These are phyloP conservation scores for Xylariaceae sp. DNA, from an alignment of 2,329 filamentous ascomycete genomes.

Conservation along the genomic window DNA sequence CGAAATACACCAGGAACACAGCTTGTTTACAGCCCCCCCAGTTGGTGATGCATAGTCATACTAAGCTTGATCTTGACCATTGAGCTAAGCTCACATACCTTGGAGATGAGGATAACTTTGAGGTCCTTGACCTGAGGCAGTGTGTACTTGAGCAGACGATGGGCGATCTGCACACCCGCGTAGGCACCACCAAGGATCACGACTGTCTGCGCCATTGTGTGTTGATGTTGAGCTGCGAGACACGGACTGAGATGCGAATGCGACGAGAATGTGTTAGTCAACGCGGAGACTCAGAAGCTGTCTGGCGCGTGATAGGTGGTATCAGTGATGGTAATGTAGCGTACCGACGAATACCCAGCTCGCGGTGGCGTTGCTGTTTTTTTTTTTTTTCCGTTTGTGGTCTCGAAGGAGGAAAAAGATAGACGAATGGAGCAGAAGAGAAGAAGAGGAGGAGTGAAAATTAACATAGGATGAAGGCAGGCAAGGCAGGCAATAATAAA, in stretches of 20 bases:
- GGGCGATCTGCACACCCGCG: conserved; percentile 48
- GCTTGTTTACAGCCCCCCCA: neutral
- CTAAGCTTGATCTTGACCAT: neutral
- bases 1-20: neutral
- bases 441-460: neutral
- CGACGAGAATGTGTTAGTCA: neutral
- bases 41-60: neutral
- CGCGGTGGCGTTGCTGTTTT: too few species aligned
- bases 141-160: conserved; percentile 51
- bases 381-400: too few species aligned
- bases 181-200: conserved; percentile 51
- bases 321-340: too few species aligned
- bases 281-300: neutral
- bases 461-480: neutral
- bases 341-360: too few species aligned
- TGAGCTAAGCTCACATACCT: conserved; percentile 36
- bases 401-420: neutral
- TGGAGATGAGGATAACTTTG: conserved; percentile 52
- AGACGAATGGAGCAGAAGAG: neutral
- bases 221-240: neutral
- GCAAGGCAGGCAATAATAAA: neutral
- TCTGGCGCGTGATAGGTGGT: too few species aligned
- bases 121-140: conserved; percentile 40
- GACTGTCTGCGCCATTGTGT: conserved; percentile 46
- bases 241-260: neutral